phyloP scores from a whole-genome alignment of 495 filamentous ascomycete species.

The Cryomyces minteri region DNA sequence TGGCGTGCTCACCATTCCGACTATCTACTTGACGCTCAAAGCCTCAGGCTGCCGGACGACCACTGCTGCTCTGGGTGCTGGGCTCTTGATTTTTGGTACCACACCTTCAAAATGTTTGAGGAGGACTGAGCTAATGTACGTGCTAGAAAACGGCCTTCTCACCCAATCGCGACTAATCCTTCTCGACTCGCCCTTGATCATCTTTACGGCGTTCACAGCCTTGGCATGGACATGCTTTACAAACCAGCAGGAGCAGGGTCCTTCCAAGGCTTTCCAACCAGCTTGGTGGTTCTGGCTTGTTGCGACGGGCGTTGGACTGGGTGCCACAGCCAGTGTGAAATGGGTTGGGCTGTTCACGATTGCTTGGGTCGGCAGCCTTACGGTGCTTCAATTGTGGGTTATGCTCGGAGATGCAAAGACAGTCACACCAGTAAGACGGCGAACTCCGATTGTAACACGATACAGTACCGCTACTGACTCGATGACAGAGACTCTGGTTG shows the following conservation, averaged over 20 bases:
- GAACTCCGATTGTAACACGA: not conserved
- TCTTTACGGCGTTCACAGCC: conserved; percentile 83
- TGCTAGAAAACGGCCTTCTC: conserved; percentile 74
- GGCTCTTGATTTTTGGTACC: conserved; percentile 73
- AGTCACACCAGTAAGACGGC: conserved; percentile 46
- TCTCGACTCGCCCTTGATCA: conserved; percentile 85
- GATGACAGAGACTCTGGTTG: conserved; percentile 55
- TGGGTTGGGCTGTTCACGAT: conserved; percentile 99
- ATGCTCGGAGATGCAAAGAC: conserved; percentile 73
- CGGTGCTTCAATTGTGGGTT: conserved; percentile 82
- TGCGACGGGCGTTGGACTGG: conserved; percentile 70
- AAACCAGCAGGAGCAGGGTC: conserved; percentile 91
- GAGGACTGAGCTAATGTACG: not conserved
- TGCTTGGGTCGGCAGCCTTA: conserved; percentile 91
- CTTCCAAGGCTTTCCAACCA: conserved; percentile 62
- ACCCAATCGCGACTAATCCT: conserved; percentile 92
- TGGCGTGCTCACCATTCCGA: conserved; percentile 70
- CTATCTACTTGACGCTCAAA: conserved; percentile 89
- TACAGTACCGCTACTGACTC: not conserved
- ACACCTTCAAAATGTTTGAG: not conserved
- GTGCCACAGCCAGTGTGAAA: conserved; percentile 88
- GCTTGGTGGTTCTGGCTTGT: conserved; percentile 98
- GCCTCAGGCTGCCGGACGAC: conserved; percentile 73
- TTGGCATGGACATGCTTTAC: conserved; percentile 83
- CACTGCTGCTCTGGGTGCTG: conserved; percentile 64